phyloP scores from a whole-genome alignment of 148 eudicot species.

The Drosera capensis region DNA sequence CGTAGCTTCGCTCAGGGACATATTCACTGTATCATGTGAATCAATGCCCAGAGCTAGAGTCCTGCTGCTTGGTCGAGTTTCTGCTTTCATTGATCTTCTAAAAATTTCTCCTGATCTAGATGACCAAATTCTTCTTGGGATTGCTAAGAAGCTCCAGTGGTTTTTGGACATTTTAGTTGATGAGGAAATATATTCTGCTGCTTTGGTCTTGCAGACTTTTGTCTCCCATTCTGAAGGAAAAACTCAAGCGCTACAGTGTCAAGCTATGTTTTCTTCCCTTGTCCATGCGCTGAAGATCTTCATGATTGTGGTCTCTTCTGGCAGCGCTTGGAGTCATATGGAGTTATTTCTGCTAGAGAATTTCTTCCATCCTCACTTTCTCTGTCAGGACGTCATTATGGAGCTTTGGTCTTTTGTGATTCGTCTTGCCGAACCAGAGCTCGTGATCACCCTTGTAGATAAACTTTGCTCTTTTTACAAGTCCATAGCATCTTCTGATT shows the following conservation, averaged over 20 bases:
- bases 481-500: conserved; percentile 31
- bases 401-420: conserved; percentile 79
- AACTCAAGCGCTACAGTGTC: conserved; percentile 29
- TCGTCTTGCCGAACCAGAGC: conserved; percentile 54
- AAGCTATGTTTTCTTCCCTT: conserved; percentile 33
- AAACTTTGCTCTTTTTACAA: conserved; percentile 54
- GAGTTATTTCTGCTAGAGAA: conserved; percentile 57
- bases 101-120: conserved; percentile 49
- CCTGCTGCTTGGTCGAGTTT: conserved; percentile 33
- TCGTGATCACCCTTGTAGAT: conserved; percentile 34
- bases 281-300: conserved; percentile 63
- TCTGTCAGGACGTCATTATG: conserved; percentile 64
- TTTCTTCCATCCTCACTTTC: conserved; percentile 69
- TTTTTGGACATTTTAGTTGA: conserved; percentile 34
- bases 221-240: conserved; percentile 31
- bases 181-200: conserved; percentile 47
- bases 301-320: conserved; percentile 48
- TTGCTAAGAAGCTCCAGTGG: conserved; percentile 60
- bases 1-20: conserved; percentile 13
- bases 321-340: conserved; percentile 47
- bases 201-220: conserved; percentile 40
- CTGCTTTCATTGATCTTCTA: conserved; percentile 55
- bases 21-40: conserved; percentile 31
- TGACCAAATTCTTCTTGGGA: conserved; percentile 34
- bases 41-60: conserved; percentile 26